Base-by-base conservation (phyloP, 2,329 filamentous ascomycete species). In the Penicillium vulpinum region DNA sequence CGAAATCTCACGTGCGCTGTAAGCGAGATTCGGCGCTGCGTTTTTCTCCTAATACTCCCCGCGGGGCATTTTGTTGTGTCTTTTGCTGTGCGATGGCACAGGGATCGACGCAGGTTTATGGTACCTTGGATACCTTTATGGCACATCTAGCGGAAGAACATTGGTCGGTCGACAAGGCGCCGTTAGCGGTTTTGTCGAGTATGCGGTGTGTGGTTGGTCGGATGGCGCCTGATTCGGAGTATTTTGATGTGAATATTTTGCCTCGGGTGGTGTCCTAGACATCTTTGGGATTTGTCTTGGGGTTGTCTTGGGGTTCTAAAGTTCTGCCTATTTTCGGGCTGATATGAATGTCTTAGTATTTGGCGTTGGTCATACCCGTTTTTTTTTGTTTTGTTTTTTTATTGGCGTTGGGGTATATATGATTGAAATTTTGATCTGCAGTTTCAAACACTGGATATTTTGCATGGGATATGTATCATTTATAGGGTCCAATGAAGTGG, bases 171-270 rank as follows among this genome's bases (percentile, higher is more conserved):
- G 47, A 68, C 51, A 65, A 62, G 9, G 56, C 58, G 15, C 61
- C 64, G 43, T 71, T 75, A 8, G 66, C 67, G 6, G 67, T 62
- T 26, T 49, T 64, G 44, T 56, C 74, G 18, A 73, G 74, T 49
- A 75, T 77, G n/a, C 71, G 71, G n/a, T 78, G 76, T 62, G 72
- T 81, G 36, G 63, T 74, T 22, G 77, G 77, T 26, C 64, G 73
- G 36, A 57, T 76, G 22, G 78, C 77, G 9, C 61, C 60, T 0
- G 65, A 71, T 16, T 62, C 66, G 13, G 79, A 80, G 61, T 73
- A 77, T 33, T 81, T 80, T 65, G 79, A 81, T 65, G 71, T 82
- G 45, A 80, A 80, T 62, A 70, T 81, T 40, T 71, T 70, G 47
- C 73, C 75, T 33, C 15, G 36, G 44, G 15, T 39, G 41, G 24